These are phyloP conservation scores for Pseudoperonospora humuli DNA, from an alignment of 352 stramenopile genomes.

Conservation along the genomic window DNA sequence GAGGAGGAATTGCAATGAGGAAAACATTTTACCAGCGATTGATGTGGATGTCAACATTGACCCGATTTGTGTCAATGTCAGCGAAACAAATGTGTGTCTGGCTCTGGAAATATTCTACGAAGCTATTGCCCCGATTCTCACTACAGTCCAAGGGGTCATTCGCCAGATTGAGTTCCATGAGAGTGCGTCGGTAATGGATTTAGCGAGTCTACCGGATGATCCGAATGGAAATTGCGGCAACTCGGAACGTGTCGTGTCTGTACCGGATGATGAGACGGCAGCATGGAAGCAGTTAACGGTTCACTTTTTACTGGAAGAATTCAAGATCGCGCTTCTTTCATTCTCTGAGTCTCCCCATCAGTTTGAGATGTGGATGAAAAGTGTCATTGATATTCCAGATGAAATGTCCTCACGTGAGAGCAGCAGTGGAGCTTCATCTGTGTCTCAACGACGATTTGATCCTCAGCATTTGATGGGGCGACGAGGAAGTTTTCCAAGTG, in stretches of 20 bases:
- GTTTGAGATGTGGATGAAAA: constrained; percentile 54
- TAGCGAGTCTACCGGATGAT: constrained; percentile 4
- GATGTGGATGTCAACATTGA: constrained; percentile 25
- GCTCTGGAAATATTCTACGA: constrained; percentile 29
- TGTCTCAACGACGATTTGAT: constrained; percentile 16
- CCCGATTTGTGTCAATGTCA: constrained; percentile 37
- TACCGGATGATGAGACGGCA: background rate
- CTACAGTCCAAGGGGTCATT: constrained; percentile 17
- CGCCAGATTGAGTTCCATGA: constrained; percentile 19
- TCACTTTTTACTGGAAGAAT: constrained; percentile 31
- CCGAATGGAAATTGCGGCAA: constrained; percentile 3
- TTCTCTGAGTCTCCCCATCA: constrained; percentile 36
- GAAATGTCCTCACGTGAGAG: constrained; percentile 32
- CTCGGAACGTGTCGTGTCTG: background rate
- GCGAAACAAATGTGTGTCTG: constrained; percentile 33
- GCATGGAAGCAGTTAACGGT: constrained; percentile 17
- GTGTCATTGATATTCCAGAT: constrained; percentile 24
- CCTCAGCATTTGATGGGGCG: constrained; percentile 28
- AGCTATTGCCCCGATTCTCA: constrained; percentile 25
- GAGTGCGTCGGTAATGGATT: constrained; percentile 6
- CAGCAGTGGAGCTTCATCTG: constrained; percentile 19
- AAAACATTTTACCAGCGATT: constrained; percentile 3
- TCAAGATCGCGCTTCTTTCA: constrained; percentile 42
- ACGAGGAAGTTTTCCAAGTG: constrained; percentile 21
- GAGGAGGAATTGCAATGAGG: background rate